Base-by-base conservation (phyloP, 2,329 filamentous ascomycete species). In the Aureobasidium musti region DNA sequence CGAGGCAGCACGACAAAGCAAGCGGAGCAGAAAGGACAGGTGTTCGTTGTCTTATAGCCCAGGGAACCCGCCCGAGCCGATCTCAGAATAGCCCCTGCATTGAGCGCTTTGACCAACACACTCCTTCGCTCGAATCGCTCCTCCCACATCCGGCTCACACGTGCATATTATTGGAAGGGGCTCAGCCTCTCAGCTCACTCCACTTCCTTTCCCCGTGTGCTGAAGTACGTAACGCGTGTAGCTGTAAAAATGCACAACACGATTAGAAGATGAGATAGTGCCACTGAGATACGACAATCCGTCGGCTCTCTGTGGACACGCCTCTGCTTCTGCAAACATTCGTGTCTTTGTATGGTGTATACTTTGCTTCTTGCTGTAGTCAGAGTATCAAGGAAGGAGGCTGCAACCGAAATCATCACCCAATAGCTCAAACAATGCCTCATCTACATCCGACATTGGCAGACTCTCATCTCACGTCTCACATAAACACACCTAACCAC, bases 31-130 rank as follows among this genome's bases (percentile, higher is more conserved):
- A 49, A 14, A 54, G 17, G 14, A 53, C 61, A 64, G 26, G 7
- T 64, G 61, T 49, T n/a, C n/a, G n/a, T n/a, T n/a, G n/a, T n/a
- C n/a, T n/a, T n/a, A n/a, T n/a, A n/a, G n/a, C n/a, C n/a, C n/a
- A n/a, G n/a, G n/a, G n/a, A 37, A 45, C 23, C 61, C 49, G 61
- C 26, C 26, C 26, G 8, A 1, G 13, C 45, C 45, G 26, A 41
- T 39, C 60, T 35, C 45, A 30, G 28, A 63, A 63, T 41, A 53
- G 43, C 59, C 61, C 49, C 61, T 54, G 49, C 47, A 28, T 64
- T n/a, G n/a, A n/a, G 1, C 23, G 21, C 35, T 26, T 49, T 23
- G 49, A 21, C 43, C 28, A 26, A 41, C 11, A 7, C 41, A 17
- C 47, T 50, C 47, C 47, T 30, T n/a, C 33, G 35, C 33, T 35